Base-by-base conservation (phyloP, 257 asterid genomes). In the Petrea volubilis region DNA sequence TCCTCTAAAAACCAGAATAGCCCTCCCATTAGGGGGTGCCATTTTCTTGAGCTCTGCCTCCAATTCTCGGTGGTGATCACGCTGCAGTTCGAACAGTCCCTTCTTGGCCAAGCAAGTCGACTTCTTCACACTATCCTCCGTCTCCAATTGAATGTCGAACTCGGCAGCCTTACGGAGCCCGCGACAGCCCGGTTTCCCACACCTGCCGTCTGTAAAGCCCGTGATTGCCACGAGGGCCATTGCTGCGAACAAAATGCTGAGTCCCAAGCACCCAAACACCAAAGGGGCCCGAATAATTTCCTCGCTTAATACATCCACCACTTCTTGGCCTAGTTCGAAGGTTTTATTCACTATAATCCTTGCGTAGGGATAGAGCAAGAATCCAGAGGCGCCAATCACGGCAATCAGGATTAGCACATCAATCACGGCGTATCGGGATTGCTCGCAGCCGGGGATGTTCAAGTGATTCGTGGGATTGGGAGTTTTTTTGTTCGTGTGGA, bases 11-110 rank as follows among this genome's bases (percentile, higher is more conserved):
- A 95, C 87, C 41, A 95, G 85, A 44, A 95, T 84, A 15, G 98
- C 99, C 83, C 91, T 85, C 67, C 99, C 99, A 70, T 95, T 95
- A 34, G 84, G 87, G 0, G 99, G 99, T 5, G 96, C 98, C 96
- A 92, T 84, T 82, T 88, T 87, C 92, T 88, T 95, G 28, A 95
- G 97, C 92, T 95, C 98, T 5, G 91, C 90, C 80, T 91, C 99
- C 74, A 95, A 36, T 70, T 89, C 97, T 82, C 87, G 70, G 31
- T 90, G 96, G 64, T 85, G 96, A 71, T 89, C 97, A 5, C 91
- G 89, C 17, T 87, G 90, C 86, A 91, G 60, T 74, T 89, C 91
- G 38, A 92, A 88, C 14, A 95, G 27, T 5, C 98, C 99, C 73
- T 83, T 84, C 77, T 79, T 84, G 0, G 80, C 67, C 7, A 50